Evolutionary conservation across 1,284 basidiomycete genomes (phyloP), one percentile per base, ranked within the genome.

Genomic region (Ustilago cynodontis): DNA sequence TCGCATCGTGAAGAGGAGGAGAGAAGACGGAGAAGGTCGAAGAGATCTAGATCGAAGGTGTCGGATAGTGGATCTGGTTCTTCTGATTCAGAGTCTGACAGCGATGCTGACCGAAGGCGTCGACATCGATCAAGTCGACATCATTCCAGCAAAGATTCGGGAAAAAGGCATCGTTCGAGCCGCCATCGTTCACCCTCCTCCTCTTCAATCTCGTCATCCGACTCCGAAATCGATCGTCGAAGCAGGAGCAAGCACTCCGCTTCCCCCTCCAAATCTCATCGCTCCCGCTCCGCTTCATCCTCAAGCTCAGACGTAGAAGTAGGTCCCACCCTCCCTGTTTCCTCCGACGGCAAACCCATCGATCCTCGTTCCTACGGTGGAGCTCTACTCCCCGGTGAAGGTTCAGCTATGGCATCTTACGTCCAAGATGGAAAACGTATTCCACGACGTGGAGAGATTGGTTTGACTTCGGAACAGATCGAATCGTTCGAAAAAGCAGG

Each of bases 361-460:
- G 65, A 74, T 43, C 68, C 65, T 7, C 65, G 71, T 41, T 69
- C 69, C 3, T 90, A 94, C 85, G 93, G 94, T 70, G 90, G 93
- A 57, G 92, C 93, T 6, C 89, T 99, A 45, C 90, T 95, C 9
- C 93, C 93, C 1, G 97, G 96, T 63, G 96, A 99, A 88, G 96
- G 95, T 54, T 92, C 92, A 67, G 96, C 96, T 29, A 98, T 99
- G 95, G 94, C 95, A 4, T 93, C 93, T 33, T 99, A 93, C 89
- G 90, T 97, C 54, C 90, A 93, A 85, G 93, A 95, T 22, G 95
- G 94, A 63, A 86, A 91, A 59, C 94, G 96, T 83, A 99, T 99
- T 82, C 96, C 96, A 3, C 93, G 96, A 67, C 93, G 97, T 89
- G 97, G 96, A 87, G 96, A 99, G 88, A 98, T 99, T 81, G 97